A percentile compares a stretch with the other conserved stretches of the same genome.
phyloP scores from a whole-genome alignment of 495 filamentous ascomycete species.

The Amphirosellinia nigrospora region DNA sequence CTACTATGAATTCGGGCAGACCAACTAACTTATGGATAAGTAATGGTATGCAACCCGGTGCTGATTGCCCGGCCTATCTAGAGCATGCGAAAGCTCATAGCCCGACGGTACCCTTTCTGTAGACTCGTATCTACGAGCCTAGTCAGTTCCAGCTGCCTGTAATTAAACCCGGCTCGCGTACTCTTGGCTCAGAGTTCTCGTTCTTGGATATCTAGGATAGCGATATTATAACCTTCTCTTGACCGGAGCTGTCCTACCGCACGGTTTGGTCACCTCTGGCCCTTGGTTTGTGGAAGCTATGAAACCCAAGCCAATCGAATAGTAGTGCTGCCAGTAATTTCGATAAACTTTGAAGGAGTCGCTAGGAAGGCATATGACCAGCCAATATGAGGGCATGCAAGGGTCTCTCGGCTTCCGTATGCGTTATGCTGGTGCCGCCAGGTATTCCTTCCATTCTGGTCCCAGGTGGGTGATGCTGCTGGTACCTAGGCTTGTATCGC shows the following conservation, averaged over 20 bases:
- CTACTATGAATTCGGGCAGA: background rate
- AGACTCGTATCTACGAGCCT: background rate
- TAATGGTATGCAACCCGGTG: no score
- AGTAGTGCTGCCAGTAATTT: background rate
- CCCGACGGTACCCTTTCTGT: background rate
- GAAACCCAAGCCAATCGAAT: background rate
- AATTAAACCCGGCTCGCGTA: background rate
- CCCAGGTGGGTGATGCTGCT: background rate
- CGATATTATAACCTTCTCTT: background rate
- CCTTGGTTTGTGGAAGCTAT: background rate
- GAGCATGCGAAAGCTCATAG: background rate
- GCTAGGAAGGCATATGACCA: background rate
- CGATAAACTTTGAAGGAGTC: background rate
- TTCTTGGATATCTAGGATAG: background rate
- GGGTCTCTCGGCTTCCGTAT: background rate
- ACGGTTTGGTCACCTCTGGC: background rate
- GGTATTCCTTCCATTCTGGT: background rate
- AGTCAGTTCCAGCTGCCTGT: background rate
- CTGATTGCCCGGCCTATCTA: no score
- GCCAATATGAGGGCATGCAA: background rate
- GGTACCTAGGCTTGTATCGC: background rate
- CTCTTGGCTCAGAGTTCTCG: background rate
- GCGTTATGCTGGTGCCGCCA: background rate
- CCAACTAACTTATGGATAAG: background rate
- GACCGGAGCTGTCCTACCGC: background rate